Evolutionary conservation across 2,329 filamentous ascomycete genomes (phyloP).

Genomic region (Cercospora citrullina): DNA sequence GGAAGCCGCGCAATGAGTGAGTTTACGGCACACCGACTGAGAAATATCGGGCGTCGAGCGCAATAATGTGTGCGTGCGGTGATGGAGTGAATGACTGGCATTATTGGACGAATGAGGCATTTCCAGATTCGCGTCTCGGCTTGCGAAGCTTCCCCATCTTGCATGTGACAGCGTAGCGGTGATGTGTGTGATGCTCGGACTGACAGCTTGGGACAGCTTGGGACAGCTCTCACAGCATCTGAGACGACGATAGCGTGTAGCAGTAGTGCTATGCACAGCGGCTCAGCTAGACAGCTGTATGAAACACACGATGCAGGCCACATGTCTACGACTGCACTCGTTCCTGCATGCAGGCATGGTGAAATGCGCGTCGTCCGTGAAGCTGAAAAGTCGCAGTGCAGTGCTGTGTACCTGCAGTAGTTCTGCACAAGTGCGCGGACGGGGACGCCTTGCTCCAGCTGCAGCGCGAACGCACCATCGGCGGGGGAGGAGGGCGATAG

Average conservation of each 20-base stretch:
- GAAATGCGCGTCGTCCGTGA: neutral
- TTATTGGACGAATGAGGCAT: neutral
- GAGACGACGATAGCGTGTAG: neutral
- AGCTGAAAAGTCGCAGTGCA: neutral
- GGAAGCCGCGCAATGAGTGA: neutral
- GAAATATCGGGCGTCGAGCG: neutral
- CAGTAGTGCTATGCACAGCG: neutral
- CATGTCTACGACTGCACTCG: neutral
- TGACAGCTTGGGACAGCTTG: neutral
- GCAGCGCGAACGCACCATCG: slow-evolving; percentile 1
- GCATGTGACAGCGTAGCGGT: neutral
- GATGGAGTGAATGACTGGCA: neutral
- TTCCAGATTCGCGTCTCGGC: neutral
- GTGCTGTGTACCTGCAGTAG: slow-evolving; percentile 26
- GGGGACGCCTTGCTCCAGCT: neutral
- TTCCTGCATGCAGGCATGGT: neutral
- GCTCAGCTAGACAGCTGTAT: neutral
- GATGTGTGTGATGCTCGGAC: neutral
- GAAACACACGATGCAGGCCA: neutral
- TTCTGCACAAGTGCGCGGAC: slow-evolving; percentile 12
- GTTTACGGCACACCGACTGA: neutral
- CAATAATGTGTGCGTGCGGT: neutral
- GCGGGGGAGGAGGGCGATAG: neutral
- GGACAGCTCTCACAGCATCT: neutral
- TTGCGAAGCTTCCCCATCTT: neutral